Percentiles rank a stretch among this genome's conserved stretches.
Evolutionary conservation across 1,139 yeast species (phyloP).

Genomic region (Blastobotrys petasosporus): DNA sequence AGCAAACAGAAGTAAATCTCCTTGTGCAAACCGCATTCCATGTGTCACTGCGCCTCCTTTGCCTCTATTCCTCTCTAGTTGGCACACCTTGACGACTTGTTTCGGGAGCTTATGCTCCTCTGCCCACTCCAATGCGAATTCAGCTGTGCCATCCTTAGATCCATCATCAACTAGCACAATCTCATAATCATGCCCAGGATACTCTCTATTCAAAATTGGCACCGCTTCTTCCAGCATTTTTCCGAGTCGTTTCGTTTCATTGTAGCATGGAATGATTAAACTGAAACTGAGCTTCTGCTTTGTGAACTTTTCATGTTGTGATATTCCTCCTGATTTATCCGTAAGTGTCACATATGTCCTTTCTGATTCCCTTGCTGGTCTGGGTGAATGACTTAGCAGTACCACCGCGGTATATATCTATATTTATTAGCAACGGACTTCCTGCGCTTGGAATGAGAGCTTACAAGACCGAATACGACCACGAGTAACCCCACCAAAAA

Average conservation of each 20-base stretch:
- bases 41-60: slow-evolving; percentile 98
- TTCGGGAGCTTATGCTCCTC: slow-evolving; percentile 41
- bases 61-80: slow-evolving; percentile 71
- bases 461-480: no score
- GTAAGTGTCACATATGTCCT: slow-evolving; percentile 37
- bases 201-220: slow-evolving; percentile 42
- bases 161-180: slow-evolving; percentile 89
- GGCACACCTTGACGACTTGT: slow-evolving; percentile 62
- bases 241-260: slow-evolving; percentile 69
- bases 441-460: no score
- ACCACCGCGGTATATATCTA: slow-evolving; percentile 41
- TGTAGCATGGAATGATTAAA: slow-evolving; percentile 85
- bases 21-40: slow-evolving; percentile 74
- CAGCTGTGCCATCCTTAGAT: slow-evolving; percentile 71
- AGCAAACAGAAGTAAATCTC: slow-evolving; percentile 74
- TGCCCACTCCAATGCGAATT: slow-evolving; percentile 67
- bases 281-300: slow-evolving; percentile 40
- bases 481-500: no score
- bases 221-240: slow-evolving; percentile 76
- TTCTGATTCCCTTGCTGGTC: slow-evolving; percentile 51
- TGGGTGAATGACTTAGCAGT: slow-evolving; percentile 57
- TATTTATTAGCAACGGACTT: no score
- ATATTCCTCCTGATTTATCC: slow-evolving; percentile 18
- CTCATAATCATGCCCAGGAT: slow-evolving; percentile 47
- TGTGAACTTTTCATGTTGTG: slow-evolving; percentile 21